A percentile compares a stretch with the other conserved stretches of the same genome.
These are phyloP conservation scores for Colletotrichum acutatum DNA, from an alignment of 2,329 filamentous ascomycete species.

Conservation along the genomic window DNA sequence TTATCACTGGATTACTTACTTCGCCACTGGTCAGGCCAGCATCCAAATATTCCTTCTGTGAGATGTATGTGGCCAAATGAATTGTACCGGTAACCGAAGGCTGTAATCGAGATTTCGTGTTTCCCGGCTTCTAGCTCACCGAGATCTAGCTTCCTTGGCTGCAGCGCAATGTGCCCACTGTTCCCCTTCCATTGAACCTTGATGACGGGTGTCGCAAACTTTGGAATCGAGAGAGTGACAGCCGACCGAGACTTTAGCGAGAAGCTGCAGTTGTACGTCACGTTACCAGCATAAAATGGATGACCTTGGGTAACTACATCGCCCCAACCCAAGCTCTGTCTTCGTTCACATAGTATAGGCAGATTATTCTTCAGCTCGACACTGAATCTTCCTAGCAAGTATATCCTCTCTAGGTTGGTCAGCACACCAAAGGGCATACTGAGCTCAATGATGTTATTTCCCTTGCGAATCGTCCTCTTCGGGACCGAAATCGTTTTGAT, in stretches of 20 bases:
- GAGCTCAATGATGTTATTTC: conserved; percentile 39
- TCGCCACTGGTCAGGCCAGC: conserved; percentile 11
- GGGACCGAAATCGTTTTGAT: conserved; percentile 41
- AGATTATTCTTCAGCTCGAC: conserved; percentile 35
- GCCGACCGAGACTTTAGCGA: neutral
- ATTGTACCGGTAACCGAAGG: conserved; percentile 22
- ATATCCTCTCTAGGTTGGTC: conserved; percentile 44
- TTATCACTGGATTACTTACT: neutral
- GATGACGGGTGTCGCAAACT: conserved; percentile 23
- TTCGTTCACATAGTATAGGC: conserved; percentile 10
- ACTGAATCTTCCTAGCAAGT: conserved; percentile 43
- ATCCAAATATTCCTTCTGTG: neutral
- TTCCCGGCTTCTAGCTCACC: conserved; percentile 4
- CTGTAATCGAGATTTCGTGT: conserved; percentile 17
- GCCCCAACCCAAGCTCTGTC: conserved; percentile 39
- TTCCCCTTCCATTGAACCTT: conserved; percentile 14
- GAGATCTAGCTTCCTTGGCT: neutral
- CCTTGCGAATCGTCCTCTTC: conserved; percentile 36
- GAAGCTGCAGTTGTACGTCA: conserved; percentile 38
- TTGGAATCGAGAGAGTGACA: conserved; percentile 23
- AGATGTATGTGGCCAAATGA: conserved; percentile 29
- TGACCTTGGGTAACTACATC: conserved; percentile 40
- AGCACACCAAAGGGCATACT: conserved; percentile 42
- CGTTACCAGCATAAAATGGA: conserved; percentile 40
- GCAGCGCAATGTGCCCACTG: conserved; percentile 19